phyloP scores from a whole-genome alignment of 305 asterid genomes.

The Salvia sclarea region DNA sequence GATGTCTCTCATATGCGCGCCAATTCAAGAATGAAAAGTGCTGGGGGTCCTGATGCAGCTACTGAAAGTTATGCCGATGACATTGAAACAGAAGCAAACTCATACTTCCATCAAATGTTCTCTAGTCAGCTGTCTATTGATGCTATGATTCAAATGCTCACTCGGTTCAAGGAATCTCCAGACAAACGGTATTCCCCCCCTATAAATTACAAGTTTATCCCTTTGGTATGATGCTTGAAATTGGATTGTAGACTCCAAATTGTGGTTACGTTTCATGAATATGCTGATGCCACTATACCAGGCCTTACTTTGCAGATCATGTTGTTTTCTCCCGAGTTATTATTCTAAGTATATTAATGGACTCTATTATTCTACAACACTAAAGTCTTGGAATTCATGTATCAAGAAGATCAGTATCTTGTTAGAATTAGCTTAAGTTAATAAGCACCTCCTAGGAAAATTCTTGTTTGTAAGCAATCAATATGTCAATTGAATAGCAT shows the following conservation, averaged over 20 bases:
- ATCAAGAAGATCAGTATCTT: not conserved
- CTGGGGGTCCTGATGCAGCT: conserved; percentile 56
- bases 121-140: conserved; percentile 73
- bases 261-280: conserved; percentile 15
- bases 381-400: conserved; percentile 2
- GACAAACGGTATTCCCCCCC: conserved; percentile 62
- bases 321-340: not conserved
- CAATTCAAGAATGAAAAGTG: conserved; percentile 55
- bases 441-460: not conserved
- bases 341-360: conserved; percentile 5
- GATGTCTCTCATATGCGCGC: conserved; percentile 58
- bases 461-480: conserved; percentile 15
- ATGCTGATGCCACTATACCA: conserved; percentile 15
- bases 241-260: conserved; percentile 15
- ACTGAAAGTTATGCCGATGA: conserved; percentile 69
- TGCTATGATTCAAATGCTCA: conserved; percentile 79
- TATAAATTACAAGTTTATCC: not conserved
- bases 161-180: conserved; percentile 80
- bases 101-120: conserved; percentile 90
- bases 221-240: conserved; percentile 12
- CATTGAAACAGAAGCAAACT: conserved; percentile 79
- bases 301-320: not conserved
- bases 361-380: not conserved
- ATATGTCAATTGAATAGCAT: conserved; percentile 7
- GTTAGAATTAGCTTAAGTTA: conserved; percentile 13